Evolutionary conservation across 371 early-diverging fungal species (phyloP), one percentile per base, ranked within the genome.

Genomic region (Mortierella sp.): DNA sequence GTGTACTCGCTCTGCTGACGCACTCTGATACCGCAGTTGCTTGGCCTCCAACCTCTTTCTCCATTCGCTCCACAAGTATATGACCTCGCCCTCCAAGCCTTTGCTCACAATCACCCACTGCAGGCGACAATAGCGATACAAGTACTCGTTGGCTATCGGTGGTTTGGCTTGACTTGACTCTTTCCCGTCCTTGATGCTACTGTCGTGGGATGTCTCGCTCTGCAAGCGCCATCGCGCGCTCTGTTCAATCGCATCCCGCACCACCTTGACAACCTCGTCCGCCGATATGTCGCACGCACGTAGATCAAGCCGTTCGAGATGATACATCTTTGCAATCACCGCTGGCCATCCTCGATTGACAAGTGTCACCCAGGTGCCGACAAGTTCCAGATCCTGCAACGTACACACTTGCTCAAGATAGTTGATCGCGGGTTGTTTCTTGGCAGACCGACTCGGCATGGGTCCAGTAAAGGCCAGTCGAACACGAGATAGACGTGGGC

Each of bases 361-460:
- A 9, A 76, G 58, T 34, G 77, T 76, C 41, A 58, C 70, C 77
- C 77, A 76, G 21, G 60, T 51, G n/a, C 77, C 77, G 10, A 61
- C 56, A n/a, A 76, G 47, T 27, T 69, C 77, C 21, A 76, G 43
- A 2, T 76, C 70, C 37, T 61, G 55, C 27, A 76, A 16, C 1
- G 54, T 65, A 10, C 13, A n/a, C 14, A 69, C 22, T 14, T 39
- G 49, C 16, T 57, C 19, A 45, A 76, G 37, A 37, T 46, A 34
- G 10, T 51, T 28, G 21, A 69, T 69, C n/a, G 59, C 58, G n/a
- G 77, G 70, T 29, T 62, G 77, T 41, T 72, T 65, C 49, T 57
- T 57, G 12, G 31, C 17, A 1, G 72, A 72, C 7, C 77, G 69
- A 58, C 66, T 60, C 2, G 77, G 77, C 55, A 65, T 69, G 0